Percentiles rank a stretch among this genome's conserved stretches.
These are phyloP conservation scores for Arachis stenosperma DNA, from an alignment of 306 rosid species.

Conservation along the genomic window DNA sequence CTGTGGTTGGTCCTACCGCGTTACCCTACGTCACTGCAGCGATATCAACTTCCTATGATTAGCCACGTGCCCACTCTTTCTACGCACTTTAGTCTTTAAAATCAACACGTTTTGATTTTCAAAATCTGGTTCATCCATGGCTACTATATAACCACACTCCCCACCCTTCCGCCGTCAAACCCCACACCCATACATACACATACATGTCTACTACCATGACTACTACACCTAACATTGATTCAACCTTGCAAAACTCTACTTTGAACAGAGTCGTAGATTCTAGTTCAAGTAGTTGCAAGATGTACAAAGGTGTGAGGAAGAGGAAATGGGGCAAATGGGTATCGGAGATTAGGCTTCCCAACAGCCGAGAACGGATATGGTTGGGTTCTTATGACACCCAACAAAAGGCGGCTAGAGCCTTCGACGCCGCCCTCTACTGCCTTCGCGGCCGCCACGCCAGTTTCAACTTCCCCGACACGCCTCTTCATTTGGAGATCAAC, in stretches of 20 bases:
- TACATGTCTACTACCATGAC: slow-evolving; percentile 6
- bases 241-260: neutral
- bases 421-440: slow-evolving; percentile 72
- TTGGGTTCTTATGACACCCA: slow-evolving; percentile 68
- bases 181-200: neutral
- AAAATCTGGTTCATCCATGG: neutral
- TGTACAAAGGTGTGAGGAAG: slow-evolving; percentile 70
- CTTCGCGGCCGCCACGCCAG: slow-evolving; percentile 61
- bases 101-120: slow-evolving; percentile 44
- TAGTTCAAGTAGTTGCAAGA: neutral
- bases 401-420: slow-evolving; percentile 74
- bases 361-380: slow-evolving; percentile 78
- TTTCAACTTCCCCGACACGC: slow-evolving; percentile 64
- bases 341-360: slow-evolving; percentile 73
- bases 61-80: slow-evolving; percentile 38
- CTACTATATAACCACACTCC: slow-evolving; percentile 6
- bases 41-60: neutral
- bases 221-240: neutral
- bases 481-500: slow-evolving; percentile 35
- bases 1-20: slow-evolving; percentile 19
- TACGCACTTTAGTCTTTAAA: slow-evolving; percentile 34
- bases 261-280: too few relatives aligned
- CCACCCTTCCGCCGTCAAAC: slow-evolving; percentile 24
- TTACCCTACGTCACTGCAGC: neutral
- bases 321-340: slow-evolving; percentile 94